Percentiles rank a stretch among this genome's conserved stretches.
phyloP scores from a whole-genome alignment of 2,329 filamentous ascomycete genomes.

The Aspergillus fructus region DNA sequence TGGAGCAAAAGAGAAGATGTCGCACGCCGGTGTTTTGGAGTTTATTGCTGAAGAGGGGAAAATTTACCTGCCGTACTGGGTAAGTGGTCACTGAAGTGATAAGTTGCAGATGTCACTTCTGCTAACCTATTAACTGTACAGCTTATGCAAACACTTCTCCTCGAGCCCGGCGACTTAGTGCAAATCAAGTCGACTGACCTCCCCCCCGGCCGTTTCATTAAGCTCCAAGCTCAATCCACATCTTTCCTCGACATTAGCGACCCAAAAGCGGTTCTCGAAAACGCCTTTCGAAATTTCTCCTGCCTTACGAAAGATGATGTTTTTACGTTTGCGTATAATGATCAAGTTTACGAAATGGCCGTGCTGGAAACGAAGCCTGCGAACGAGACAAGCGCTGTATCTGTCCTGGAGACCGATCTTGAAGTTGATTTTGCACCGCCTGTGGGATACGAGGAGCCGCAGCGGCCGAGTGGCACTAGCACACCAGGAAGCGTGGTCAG shows the following conservation, averaged over 20 bases:
- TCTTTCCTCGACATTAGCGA: constrained; percentile 96
- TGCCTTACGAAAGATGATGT: constrained; percentile 90
- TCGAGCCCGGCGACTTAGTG: constrained; percentile 91
- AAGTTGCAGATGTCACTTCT: not conserved
- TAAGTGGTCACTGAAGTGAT: constrained; percentile 41
- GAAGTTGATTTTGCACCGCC: constrained; percentile 95
- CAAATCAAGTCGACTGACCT: constrained; percentile 95
- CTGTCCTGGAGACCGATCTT: constrained; percentile 94
- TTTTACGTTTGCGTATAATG: constrained; percentile 96
- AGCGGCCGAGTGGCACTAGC: constrained; percentile 75
- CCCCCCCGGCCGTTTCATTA: constrained; percentile 86
- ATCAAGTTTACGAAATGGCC: constrained; percentile 87
- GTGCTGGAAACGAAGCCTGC: constrained; percentile 92
- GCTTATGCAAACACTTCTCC: constrained; percentile 89
- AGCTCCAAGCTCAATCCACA: constrained; percentile 89
- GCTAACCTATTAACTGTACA: constrained; percentile 35
- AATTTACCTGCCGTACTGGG: constrained; percentile 95
- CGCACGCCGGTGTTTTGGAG: constrained; percentile 92
- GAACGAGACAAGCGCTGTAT: constrained; percentile 76
- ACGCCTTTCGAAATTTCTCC: constrained; percentile 93
- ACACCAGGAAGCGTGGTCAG: constrained; percentile 71
- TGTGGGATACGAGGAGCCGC: constrained; percentile 89
- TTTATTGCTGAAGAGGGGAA: constrained; percentile 97
- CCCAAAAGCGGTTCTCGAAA: constrained; percentile 94
- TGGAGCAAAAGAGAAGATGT: constrained; percentile 73